Evolutionary conservation across 129 eudicot species (phyloP).

Genomic region (Centrapalus pauciflorus): DNA sequence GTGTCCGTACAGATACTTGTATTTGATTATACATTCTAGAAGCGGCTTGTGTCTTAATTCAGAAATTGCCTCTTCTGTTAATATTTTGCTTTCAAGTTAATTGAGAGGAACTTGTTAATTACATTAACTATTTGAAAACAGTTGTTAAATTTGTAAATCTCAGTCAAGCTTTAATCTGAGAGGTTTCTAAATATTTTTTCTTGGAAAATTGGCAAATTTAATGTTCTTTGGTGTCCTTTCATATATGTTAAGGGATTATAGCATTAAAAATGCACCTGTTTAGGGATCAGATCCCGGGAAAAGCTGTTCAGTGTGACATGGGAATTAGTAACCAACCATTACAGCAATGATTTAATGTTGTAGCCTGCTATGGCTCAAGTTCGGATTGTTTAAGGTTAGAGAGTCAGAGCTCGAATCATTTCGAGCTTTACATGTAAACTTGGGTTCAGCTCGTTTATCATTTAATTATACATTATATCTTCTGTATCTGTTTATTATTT

Average conservation of each 20-base stretch:
- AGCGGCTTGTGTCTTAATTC: not conserved
- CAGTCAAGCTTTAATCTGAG: not conserved
- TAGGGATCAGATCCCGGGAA: too few species aligned
- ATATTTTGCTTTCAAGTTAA: not conserved
- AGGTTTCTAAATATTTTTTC: not conserved
- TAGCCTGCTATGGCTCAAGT: too few species aligned
- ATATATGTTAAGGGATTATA: not conserved
- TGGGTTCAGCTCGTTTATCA: too few species aligned
- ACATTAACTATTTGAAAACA: not conserved
- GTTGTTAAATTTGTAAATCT: not conserved
- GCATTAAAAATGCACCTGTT: too few species aligned
- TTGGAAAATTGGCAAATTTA: not conserved
- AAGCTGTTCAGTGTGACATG: too few species aligned
- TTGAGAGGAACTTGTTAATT: not conserved
- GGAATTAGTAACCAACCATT: too few species aligned
- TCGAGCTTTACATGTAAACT: too few species aligned
- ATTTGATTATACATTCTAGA: not conserved
- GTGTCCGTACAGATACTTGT: not conserved
- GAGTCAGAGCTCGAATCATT: too few species aligned
- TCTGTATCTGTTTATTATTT: too few species aligned
- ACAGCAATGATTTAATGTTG: too few species aligned
- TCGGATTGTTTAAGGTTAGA: too few species aligned
- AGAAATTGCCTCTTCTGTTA: not conserved
- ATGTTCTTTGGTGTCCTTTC: not conserved
- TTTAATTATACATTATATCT: too few species aligned